Evolutionary conservation across 2,329 filamentous ascomycete species (phyloP).

Genomic region (Plenodomus lindquistii): DNA sequence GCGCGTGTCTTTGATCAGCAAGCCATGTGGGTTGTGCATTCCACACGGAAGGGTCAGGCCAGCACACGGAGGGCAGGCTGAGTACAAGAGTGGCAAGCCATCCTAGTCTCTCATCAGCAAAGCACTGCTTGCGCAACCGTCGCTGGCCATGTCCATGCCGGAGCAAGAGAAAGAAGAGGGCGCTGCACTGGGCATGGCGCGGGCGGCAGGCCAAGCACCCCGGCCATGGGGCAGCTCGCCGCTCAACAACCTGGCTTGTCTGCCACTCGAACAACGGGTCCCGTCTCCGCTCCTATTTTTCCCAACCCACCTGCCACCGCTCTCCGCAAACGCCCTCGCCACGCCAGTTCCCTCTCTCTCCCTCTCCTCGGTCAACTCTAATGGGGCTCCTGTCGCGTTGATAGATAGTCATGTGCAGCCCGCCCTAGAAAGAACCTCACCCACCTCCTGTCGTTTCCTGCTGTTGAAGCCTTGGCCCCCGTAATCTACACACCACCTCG

Average conservation of each 20-base stretch:
- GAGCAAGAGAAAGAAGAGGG: background rate
- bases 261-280: slow-evolving; percentile 2
- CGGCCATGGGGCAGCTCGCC: too few relatives aligned
- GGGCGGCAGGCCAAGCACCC: background rate
- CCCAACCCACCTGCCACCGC: slow-evolving; percentile 3
- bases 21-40: background rate
- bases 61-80: background rate
- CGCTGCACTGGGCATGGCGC: background rate
- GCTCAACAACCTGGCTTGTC: background rate
- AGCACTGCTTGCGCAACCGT: background rate
- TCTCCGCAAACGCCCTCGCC: slow-evolving; percentile 1
- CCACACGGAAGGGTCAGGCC: background rate
- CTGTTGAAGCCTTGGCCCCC: background rate
- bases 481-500: too few relatives aligned
- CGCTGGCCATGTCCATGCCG: too few relatives aligned
- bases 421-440: background rate
- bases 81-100: background rate
- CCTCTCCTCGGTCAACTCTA: background rate
- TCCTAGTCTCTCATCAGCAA: background rate
- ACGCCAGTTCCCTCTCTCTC: background rate
- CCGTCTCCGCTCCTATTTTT: slow-evolving; percentile 6
- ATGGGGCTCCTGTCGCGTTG: background rate
- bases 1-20: background rate
- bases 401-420: background rate
- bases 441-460: background rate